phyloP scores from a whole-genome alignment of 257 asterid species.

The Paulownia fortunei region DNA sequence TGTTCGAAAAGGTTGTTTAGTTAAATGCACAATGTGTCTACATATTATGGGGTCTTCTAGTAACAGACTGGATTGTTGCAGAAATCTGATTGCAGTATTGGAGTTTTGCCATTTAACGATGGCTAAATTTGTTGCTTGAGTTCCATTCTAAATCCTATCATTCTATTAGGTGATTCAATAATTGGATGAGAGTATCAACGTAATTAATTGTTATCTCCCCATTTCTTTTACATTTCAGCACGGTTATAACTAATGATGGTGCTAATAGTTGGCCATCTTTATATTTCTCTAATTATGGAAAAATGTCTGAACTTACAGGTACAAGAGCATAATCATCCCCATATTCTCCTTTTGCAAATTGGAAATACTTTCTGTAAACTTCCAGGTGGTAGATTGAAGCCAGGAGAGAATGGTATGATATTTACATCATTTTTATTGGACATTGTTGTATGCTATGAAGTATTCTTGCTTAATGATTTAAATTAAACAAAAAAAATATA shows the following conservation, averaged over 20 bases:
- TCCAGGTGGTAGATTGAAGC: conserved; percentile 99
- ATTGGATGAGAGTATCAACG: neutral
- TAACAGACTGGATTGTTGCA: neutral
- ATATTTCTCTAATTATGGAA: neutral
- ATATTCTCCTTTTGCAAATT: conserved; percentile 95
- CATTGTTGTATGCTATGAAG: neutral
- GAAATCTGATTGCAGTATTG: neutral
- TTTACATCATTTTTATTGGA: conserved; percentile 4
- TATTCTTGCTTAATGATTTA: neutral
- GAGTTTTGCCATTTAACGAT: neutral
- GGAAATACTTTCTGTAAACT: conserved; percentile 98
- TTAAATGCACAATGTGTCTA: neutral
- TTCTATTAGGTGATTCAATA: conserved; percentile 4
- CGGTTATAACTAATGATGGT: neutral
- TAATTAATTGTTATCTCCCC: conserved; percentile 7
- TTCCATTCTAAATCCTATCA: neutral
- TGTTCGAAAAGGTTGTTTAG: neutral
- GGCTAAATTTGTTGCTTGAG: conserved; percentile 8
- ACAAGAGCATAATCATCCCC: conserved; percentile 99
- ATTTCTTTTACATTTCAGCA: neutral
- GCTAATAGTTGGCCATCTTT: neutral
- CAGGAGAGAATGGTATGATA: conserved; percentile 91
- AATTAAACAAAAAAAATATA: neutral
- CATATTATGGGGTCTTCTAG: conserved; percentile 3
- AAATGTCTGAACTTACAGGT: conserved; percentile 56